Conservation (phyloP, 75 land plant genomes). For the Pinus taeda region DNA sequence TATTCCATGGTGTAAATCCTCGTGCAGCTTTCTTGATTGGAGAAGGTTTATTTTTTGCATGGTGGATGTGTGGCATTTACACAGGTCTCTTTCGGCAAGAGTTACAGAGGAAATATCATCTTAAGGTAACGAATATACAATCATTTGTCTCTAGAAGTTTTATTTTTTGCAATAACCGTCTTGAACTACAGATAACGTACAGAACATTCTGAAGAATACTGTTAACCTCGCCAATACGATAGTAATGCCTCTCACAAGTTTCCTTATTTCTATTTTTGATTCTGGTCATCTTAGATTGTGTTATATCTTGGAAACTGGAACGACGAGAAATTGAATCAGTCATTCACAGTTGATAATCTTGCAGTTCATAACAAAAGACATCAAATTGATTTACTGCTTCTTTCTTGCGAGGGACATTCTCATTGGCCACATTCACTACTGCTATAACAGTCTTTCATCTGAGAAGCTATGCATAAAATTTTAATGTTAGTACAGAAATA, state of each 20-base stretch:
- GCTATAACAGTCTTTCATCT: not conserved
- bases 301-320: not conserved
- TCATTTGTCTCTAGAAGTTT: not conserved
- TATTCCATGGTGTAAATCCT: slow-evolving; percentile 43
- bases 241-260: too few relatives aligned
- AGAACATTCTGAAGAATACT: too few relatives aligned
- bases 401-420: not conserved
- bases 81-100: slow-evolving; percentile 49
- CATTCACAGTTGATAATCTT: not conserved
- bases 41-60: slow-evolving; percentile 41
- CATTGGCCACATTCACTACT: not conserved
- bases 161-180: not conserved
- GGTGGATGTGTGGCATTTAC: slow-evolving; percentile 68
- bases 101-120: slow-evolving; percentile 47
- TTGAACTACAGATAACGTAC: too few relatives aligned
- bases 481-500: not conserved
- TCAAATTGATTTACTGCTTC: not conserved
- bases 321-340: not conserved
- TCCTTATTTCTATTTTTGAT: too few relatives aligned
- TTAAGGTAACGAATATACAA: slow-evolving; percentile 23
- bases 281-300: not conserved
- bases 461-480: not conserved
- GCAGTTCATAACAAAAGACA: too few relatives aligned
- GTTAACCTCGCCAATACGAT: too few relatives aligned
- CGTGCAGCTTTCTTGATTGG: slow-evolving; percentile 40